phyloP scores from a whole-genome alignment of 805 yeast species.

The Yamadazyma laniorum region DNA sequence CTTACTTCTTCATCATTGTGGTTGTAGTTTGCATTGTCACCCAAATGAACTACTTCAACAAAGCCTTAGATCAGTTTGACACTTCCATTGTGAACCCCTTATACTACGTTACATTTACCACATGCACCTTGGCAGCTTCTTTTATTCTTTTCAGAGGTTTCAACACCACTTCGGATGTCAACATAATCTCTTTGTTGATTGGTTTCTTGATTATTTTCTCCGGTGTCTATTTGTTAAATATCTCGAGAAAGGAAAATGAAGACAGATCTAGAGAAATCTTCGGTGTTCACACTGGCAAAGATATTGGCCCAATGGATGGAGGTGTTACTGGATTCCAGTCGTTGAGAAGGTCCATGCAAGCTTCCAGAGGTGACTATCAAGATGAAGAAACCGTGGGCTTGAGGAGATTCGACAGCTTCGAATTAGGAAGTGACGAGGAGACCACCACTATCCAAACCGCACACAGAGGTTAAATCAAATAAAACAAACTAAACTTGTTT shows the following conservation, averaged over 20 bases:
- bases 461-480: constrained; percentile 7
- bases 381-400: constrained; percentile 51
- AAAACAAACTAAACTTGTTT: too few species aligned
- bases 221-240: constrained; percentile 81
- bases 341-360: constrained; percentile 73
- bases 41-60: constrained; percentile 92
- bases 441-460: constrained; percentile 9
- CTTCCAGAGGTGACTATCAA: constrained; percentile 43
- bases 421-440: constrained; percentile 43
- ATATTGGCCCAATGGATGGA: constrained; percentile 70
- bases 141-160: constrained; percentile 84
- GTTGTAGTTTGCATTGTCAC: constrained; percentile 81
- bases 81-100: constrained; percentile 89
- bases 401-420: constrained; percentile 63
- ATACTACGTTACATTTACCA: constrained; percentile 88
- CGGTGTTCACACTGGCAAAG: constrained; percentile 54
- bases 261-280: constrained; percentile 53
- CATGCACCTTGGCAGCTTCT: constrained; percentile 82
- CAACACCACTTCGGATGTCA: constrained; percentile 77
- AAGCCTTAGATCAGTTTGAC: constrained; percentile 89
- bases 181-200: constrained; percentile 74
- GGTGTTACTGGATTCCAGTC: constrained; percentile 73
- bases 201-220: constrained; percentile 85
- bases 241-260: constrained; percentile 64
- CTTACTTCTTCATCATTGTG: constrained; percentile 75